Evolutionary conservation across 306 rosid species (phyloP).

Genomic region (Rosa persica): DNA sequence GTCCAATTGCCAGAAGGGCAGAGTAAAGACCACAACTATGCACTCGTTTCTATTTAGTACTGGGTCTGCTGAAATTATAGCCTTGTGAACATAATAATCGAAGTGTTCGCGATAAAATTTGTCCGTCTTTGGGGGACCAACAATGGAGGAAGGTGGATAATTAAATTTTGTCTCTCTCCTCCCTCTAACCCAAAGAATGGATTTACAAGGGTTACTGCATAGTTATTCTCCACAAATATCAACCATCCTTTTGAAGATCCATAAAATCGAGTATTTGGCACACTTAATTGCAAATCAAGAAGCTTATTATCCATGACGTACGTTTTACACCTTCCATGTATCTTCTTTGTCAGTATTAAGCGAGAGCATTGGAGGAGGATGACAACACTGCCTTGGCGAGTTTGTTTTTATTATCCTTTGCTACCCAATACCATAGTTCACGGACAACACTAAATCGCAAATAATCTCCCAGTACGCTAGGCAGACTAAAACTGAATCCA

Average conservation of each 20-base stretch:
- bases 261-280: neutral
- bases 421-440: neutral
- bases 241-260: slow-evolving; percentile 12
- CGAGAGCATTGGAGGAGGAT: neutral
- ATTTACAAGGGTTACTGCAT: neutral
- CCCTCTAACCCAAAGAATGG: neutral
- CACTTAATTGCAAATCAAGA: neutral
- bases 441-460: neutral
- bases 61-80: neutral
- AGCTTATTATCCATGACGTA: neutral
- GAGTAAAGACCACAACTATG: neutral
- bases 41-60: neutral
- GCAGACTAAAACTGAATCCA: neutral
- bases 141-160: neutral
- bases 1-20: neutral
- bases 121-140: too few relatives aligned
- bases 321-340: neutral
- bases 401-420: neutral
- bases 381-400: neutral
- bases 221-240: neutral
- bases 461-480: neutral
- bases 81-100: neutral
- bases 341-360: neutral
- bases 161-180: neutral
- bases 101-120: too few relatives aligned